Evolutionary conservation across 495 filamentous ascomycete genomes (phyloP), one percentile per base, ranked within the genome.

Genomic region (Aspergillus haitiensis): DNA sequence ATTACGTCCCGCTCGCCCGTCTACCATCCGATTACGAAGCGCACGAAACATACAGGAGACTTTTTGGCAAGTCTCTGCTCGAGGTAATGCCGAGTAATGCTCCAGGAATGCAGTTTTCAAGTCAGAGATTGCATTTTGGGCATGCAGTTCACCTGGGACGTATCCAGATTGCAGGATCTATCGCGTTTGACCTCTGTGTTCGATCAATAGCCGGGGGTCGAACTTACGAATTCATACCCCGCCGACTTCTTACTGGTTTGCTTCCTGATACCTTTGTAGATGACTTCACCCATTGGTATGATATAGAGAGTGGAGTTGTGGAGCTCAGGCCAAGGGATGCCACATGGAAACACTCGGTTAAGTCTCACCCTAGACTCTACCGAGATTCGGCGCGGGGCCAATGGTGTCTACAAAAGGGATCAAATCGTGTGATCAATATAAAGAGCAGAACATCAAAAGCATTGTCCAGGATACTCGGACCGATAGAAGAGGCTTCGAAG

Each of bases 211-310:
- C 39, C 18, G 32, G 58, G 6, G 53, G 33, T 10, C 55, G 66
- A 5, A 55, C 44, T 0, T 77, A 66, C 9, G 80, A 87, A 61
- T 66, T 83, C 1, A 55, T 87, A 12, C 80, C 84, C 0, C 37
- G 52, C 6, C 35, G 68, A 11, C 16, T 75, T 18, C 65, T 88
- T 0, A 7, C n/a, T 1, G 64, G 60, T 1, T 70, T 70, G 33
- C 68, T 87, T n/a, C 82, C 86, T 9, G 53, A 45, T 0, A 58
- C 64, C 0, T 82, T 87, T 39, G 58, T 80, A 6, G 55, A 78
- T 5, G 61, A 79, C n/a, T 82, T 71, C 60, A 67, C 76, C 0
- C 85, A 89, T 58, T 89, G 86, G 85, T 70, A 86, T 15, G 69
- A 86, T 47, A 2, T 83, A 1, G 49, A 65, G 7, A 76, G 66